A percentile compares a stretch with the other conserved stretches of the same genome.
Evolutionary conservation across 1,284 basidiomycete genomes (phyloP).

Genomic region (Ceratobasidium sp.): DNA sequence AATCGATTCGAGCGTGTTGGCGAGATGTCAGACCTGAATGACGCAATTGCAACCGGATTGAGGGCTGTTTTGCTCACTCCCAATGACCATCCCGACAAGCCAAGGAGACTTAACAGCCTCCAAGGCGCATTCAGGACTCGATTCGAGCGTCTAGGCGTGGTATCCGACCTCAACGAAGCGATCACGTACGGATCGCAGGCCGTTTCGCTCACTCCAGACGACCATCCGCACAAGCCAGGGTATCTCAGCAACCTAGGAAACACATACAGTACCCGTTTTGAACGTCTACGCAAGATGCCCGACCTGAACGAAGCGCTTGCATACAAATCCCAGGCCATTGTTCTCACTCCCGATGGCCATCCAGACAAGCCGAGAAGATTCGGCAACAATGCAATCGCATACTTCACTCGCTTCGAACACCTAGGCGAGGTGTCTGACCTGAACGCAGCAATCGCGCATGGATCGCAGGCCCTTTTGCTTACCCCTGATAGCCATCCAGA

Average conservation of each 20-base stretch:
- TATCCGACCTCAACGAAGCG: neutral
- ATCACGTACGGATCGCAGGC: neutral
- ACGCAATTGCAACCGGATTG: too few species aligned
- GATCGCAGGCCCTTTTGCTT: neutral
- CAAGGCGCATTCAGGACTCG: too few species aligned
- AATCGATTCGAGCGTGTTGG: too few species aligned
- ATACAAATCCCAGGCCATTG: too few species aligned
- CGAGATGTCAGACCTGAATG: too few species aligned
- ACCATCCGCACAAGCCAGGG: neutral
- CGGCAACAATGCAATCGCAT: neutral
- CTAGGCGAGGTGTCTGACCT: neutral
- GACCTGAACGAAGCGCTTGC: too few species aligned
- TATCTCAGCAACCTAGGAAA: neutral
- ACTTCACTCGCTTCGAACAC: neutral
- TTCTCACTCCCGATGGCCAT: neutral
- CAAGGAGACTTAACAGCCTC: too few species aligned
- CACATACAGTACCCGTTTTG: neutral
- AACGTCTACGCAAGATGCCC: too few species aligned
- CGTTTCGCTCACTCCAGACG: neutral
- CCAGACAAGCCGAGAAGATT: neutral
- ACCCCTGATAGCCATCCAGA: conserved; percentile 5
- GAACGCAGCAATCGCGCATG: neutral
- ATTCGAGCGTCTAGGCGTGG: neutral
- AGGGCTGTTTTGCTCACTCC: too few species aligned
- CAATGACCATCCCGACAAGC: too few species aligned